Conservation (phyloP, 78 protist species). For the Dictyostelium discoideum region dicty_2.7 NC_007090.3:2583001-2583500, state of each 20-base stretch:
- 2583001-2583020: constrained; percentile 83
- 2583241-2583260: constrained; percentile 53
- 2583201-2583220: constrained; percentile 84
- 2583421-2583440: constrained; percentile 84
- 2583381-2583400: constrained; percentile 81
- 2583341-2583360: constrained; percentile 47
- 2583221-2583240: constrained; percentile 78
- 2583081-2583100: constrained; percentile 48
- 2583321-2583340: constrained; percentile 81
- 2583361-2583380: constrained; percentile 35
- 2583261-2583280: constrained; percentile 39
- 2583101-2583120: constrained; percentile 9
- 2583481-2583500: constrained; percentile 49
- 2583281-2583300: constrained; percentile 67
- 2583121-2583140: constrained; percentile 41
- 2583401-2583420: constrained; percentile 87
- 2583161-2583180: constrained; percentile 90
- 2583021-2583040: constrained; percentile 73
- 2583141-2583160: constrained; percentile 32
- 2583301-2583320: constrained; percentile 66
- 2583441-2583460: constrained; percentile 92
- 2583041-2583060: constrained; percentile 83
- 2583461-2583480: constrained; percentile 87
- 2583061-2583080: constrained; percentile 86
- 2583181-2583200: constrained; percentile 88